Percentiles rank a stretch among this genome's conserved stretches.
Conservation (phyloP, 352 stramenopile genomes). For the Phytopythium helicoides region DNA sequence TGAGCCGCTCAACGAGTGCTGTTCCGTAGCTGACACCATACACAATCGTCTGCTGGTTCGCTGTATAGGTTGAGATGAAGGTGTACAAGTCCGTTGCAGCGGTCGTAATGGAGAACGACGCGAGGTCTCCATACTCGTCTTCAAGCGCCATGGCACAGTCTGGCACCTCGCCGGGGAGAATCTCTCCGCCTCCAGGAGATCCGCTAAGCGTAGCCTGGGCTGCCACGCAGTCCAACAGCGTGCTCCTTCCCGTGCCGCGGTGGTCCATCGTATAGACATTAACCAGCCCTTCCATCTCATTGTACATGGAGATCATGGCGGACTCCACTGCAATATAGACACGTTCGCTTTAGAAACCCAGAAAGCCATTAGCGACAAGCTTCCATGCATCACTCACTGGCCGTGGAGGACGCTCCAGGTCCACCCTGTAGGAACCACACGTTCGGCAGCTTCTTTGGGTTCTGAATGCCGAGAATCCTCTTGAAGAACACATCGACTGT, state of each 20-base stretch:
- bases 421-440: conserved; percentile 35
- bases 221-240: conserved; percentile 23
- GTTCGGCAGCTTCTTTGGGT: background rate
- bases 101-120: conserved; percentile 33
- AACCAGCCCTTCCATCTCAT: conserved; percentile 20
- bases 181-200: conserved; percentile 12
- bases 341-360: too few species aligned
- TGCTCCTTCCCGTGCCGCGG: conserved; percentile 37
- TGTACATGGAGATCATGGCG: conserved; percentile 29
- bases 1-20: conserved; percentile 6
- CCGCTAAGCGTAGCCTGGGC: conserved; percentile 22
- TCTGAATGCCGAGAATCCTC: conserved; percentile 4
- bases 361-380: too few species aligned
- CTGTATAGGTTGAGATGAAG: conserved; percentile 22
- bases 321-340: conserved; percentile 40
- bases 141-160: conserved; percentile 27
- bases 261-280: conserved; percentile 53
- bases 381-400: background rate
- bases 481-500: conserved; percentile 27
- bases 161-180: conserved; percentile 20
- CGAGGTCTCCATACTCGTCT: conserved; percentile 26
- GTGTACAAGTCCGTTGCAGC: conserved; percentile 24
- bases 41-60: conserved; percentile 17
- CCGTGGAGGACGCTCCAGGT: conserved; percentile 14
- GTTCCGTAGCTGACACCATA: conserved; percentile 30